Base-by-base conservation (phyloP, 768 basidiomycete species). In the Trametes meyenii region DNA sequence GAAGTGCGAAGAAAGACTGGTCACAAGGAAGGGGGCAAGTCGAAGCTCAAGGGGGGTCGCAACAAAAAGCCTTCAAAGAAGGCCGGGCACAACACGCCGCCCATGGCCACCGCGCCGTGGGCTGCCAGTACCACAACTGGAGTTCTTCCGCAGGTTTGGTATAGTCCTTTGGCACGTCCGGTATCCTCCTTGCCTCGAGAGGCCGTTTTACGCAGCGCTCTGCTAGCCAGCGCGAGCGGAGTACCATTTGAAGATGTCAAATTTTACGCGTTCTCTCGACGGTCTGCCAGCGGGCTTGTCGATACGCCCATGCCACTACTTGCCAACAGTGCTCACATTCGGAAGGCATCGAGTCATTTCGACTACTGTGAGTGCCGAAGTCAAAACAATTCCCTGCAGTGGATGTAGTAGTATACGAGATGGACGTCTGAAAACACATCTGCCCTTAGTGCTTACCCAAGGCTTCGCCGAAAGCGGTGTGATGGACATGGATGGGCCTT, bases 401-500 rank as follows among this genome's bases (percentile, higher is more conserved):
- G 19, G 19, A 6, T 45, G 5, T 19, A n/a, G 3, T 21, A n/a
- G 21, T 11, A n/a, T n/a, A n/a, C n/a, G n/a, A n/a, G n/a, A n/a
- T n/a, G n/a, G n/a, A 11, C 44, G 44, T 10, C 21, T 10, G 19
- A 16, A n/a, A 3, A 23, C n/a, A n/a, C n/a, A 10, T 24, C 16
- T 43, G 38, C 5, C 48, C 40, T n/a, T 12, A 60, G 61, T 50
- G 14, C 45, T 56, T 36, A 17, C 42, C 7, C 39, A 17, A 24
- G 61, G 61, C 13, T 62, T 50, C 16, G 48, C 61, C 0, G 61
- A 62, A n/a, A 52, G 55, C 42, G 49, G 13, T 2, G 16, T 56
- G 11, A n/a, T 36, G 11, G 38, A 62, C 44, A 51, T 62, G 33
- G 54, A 51, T 33, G 61, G 49, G 2, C 61, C 61, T 1, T 62